phyloP scores from a whole-genome alignment of 768 basidiomycete species.

The Trametes punicea region DNA sequence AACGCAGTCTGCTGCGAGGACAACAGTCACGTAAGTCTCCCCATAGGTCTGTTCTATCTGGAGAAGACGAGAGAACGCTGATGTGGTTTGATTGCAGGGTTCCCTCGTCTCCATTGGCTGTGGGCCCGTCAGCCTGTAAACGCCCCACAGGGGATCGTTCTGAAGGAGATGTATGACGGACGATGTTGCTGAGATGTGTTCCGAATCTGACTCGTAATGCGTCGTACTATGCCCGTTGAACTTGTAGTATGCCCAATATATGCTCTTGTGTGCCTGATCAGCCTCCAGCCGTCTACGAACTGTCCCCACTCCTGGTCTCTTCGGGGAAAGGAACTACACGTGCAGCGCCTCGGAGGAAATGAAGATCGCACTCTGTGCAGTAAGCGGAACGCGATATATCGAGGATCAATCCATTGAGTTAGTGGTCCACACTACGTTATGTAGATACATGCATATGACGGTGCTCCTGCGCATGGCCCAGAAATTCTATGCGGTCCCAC shows the following conservation, averaged over 20 bases:
- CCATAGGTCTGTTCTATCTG: neutral
- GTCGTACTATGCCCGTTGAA: neutral
- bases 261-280: neutral
- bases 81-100: constrained; percentile 2
- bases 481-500: neutral
- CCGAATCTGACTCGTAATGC: neutral
- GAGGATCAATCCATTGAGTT: no score
- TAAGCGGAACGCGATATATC: no score
- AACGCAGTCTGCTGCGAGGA: constrained; percentile 24
- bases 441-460: constrained; percentile 11
- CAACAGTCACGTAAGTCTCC: constrained; percentile 19
- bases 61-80: neutral
- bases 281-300: no score
- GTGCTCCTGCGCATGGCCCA: neutral
- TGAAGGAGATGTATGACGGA: neutral
- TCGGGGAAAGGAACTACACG: no score
- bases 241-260: neutral
- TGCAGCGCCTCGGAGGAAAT: neutral
- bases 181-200: neutral
- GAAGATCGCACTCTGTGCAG: no score
- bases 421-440: constrained; percentile 1
- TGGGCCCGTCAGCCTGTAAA: constrained; percentile 16
- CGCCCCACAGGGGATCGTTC: neutral
- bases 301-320: no score
- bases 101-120: constrained; percentile 25